Evolutionary conservation across 1,139 yeast species (phyloP), one percentile per base, ranked within the genome.

Genomic region (Saccharomycopsis hybrid): DNA sequence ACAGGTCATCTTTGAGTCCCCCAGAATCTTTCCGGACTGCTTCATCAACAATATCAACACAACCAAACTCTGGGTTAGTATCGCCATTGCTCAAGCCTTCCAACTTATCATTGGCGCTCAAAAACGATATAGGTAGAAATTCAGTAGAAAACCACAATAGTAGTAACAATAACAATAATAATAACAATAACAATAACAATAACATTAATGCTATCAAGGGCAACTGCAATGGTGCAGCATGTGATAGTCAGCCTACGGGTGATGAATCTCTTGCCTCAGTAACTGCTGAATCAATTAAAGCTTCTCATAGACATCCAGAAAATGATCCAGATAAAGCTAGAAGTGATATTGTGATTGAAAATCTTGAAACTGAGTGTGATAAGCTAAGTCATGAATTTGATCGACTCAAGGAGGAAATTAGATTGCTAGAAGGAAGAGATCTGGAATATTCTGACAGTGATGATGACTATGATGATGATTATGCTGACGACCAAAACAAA

Each of bases 401-500:
- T 18, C 18, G n/a, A 4, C 28, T 51, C 13, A 33, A 24, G 5
- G 25, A 33, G n/a, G 54, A 48, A 39, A 39, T 51, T 4, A 5
- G n/a, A 18, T 28, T 8, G 5, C 18, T 36, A 7, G 38, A 42
- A 30, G 43, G 43, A 8, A 41, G 44, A 13, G 42, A 25, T 2
- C 48, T 47, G 11, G 47, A 31, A 25, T 30, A 32, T n/a, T 52
- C 47, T 24, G 47, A 39, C 24, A 38, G 28, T 24, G 48, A 30
- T 29, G 48, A 39, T 24, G 25, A 38, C 7, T 41, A 53, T 30
- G 49, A 50, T 11, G 56, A 52, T 30, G 54, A 32, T 5, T 29
- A 54, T n/a, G 56, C 53, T 4, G 56, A 52, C 5, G 59, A 51
- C 2, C 56, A 51, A 11, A 62, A 58, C 8, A 62, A 65, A 65